Evolutionary conservation across 1,284 basidiomycete species (phyloP).

Genomic region (Cryptococcus hybrid): DNA sequence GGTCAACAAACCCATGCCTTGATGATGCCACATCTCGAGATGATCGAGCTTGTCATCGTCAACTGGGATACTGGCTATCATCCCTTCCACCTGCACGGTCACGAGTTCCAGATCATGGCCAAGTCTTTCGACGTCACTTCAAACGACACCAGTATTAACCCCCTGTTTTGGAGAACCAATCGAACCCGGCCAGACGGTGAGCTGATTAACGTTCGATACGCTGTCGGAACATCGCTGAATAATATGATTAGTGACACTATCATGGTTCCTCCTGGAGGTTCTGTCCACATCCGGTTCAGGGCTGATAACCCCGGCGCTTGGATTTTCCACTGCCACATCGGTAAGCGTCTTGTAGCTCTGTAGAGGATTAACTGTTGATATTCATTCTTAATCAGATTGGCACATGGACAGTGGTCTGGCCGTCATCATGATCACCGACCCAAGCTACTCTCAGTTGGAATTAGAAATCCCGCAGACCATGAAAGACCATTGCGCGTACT

Average conservation of each 20-base stretch:
- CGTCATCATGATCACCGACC: conserved; percentile 50
- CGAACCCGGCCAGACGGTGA: conserved; percentile 59
- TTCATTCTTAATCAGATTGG: conserved; percentile 17
- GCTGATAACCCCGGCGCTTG: conserved; percentile 57
- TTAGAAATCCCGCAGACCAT: conserved; percentile 34
- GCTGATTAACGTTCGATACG: no score
- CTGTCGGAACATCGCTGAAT: no score
- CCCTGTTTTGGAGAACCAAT: conserved; percentile 68
- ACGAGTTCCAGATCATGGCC: conserved; percentile 74
- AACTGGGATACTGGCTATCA: conserved; percentile 39
- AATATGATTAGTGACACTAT: conserved; percentile 63
- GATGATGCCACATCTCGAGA: conserved; percentile 69
- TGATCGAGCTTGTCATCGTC: conserved; percentile 37
- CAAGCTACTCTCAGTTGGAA: conserved; percentile 40
- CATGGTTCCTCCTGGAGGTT: conserved; percentile 51
- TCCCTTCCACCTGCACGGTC: conserved; percentile 56
- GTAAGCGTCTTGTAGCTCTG: conserved; percentile 1
- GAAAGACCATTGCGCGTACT: conserved; percentile 67
- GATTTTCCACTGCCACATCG: conserved; percentile 52
- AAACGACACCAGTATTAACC: conserved; percentile 73
- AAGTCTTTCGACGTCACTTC: conserved; percentile 73
- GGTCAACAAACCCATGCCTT: conserved; percentile 69
- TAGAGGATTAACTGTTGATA: no score
- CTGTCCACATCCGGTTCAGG: conserved; percentile 51
- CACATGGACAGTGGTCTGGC: conserved; percentile 49